phyloP scores from a whole-genome alignment of 768 basidiomycete species.

The Boletus rufocinnamomeus region DNA sequence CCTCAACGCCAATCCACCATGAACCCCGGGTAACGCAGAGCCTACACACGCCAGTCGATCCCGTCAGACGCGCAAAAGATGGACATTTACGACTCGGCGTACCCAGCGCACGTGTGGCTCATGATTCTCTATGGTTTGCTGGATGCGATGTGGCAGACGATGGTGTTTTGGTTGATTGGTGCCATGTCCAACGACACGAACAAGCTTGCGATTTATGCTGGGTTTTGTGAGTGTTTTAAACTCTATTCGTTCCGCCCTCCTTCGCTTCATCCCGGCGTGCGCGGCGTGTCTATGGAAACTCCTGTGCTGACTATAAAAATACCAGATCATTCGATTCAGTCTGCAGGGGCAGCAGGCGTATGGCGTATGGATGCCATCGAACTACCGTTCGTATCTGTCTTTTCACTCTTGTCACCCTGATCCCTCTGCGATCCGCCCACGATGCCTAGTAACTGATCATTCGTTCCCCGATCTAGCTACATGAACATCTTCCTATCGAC shows the following conservation, averaged over 20 bases:
- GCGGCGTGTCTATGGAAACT: neutral
- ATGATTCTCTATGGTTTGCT: constrained; percentile 71
- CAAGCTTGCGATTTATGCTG: constrained; percentile 74
- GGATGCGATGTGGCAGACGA: constrained; percentile 83
- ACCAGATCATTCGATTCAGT: constrained; percentile 71
- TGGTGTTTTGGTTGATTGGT: constrained; percentile 77
- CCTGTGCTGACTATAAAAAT: neutral
- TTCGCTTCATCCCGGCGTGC: neutral
- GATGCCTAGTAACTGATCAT: neutral
- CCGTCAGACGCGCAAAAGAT: constrained; percentile 46
- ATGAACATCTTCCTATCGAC: constrained; percentile 75
- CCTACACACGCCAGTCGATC: constrained; percentile 59
- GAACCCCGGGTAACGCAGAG: constrained; percentile 26
- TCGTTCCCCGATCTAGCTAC: constrained; percentile 35
- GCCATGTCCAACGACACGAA: constrained; percentile 80
- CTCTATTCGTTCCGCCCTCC: constrained; percentile 9
- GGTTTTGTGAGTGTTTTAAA: constrained; percentile 74
- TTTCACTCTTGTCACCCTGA: neutral
- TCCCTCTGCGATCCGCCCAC: neutral
- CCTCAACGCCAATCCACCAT: neutral
- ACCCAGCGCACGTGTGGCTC: constrained; percentile 47
- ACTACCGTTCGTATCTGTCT: constrained; percentile 51
- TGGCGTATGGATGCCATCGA: constrained; percentile 72
- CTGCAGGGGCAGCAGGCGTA: constrained; percentile 68
- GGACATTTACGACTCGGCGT: constrained; percentile 46